Evolutionary conservation across 2,329 filamentous ascomycete species (phyloP).

Genomic region (Bimuria novae-zelandiae): DNA sequence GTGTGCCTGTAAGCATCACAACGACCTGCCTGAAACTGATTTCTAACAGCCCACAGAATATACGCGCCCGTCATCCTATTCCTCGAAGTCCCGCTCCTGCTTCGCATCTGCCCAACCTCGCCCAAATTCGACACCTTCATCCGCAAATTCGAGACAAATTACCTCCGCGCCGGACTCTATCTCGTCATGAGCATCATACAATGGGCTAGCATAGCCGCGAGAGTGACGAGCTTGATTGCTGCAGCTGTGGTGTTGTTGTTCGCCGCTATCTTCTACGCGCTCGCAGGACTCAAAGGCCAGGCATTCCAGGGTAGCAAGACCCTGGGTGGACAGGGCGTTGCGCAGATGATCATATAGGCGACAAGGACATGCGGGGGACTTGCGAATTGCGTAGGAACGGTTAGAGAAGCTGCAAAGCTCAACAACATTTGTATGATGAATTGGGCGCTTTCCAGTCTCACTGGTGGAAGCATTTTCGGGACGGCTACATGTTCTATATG

Average conservation of each 20-base stretch:
- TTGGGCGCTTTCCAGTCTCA: no score
- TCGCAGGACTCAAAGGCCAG: constrained; percentile 81
- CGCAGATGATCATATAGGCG: constrained; percentile 86
- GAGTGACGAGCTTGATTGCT: constrained; percentile 76
- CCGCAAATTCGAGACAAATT: constrained; percentile 92
- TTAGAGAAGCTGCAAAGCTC: not conserved
- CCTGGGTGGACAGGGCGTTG: constrained; percentile 87
- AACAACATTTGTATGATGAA: no score
- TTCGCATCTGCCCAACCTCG: constrained; percentile 97
- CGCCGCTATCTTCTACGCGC: constrained; percentile 77
- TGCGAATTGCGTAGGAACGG: not conserved
- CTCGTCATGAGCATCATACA: constrained; percentile 77
- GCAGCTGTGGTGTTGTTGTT: constrained; percentile 80
- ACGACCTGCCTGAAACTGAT: not conserved
- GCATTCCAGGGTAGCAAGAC: constrained; percentile 94
- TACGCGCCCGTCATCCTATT: constrained; percentile 57
- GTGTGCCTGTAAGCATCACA: constrained; percentile 52
- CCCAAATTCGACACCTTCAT: constrained; percentile 85
- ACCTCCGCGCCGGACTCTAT: constrained; percentile 92
- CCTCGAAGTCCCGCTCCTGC: constrained; percentile 82
- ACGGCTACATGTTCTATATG: no score
- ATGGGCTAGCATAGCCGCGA: constrained; percentile 74
- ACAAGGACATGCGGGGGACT: not conserved
- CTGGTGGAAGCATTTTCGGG: not conserved
- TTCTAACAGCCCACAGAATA: constrained; percentile 41